phyloP scores from a whole-genome alignment of 495 filamentous ascomycete species.

The Daldinia bambusicola region DNA sequence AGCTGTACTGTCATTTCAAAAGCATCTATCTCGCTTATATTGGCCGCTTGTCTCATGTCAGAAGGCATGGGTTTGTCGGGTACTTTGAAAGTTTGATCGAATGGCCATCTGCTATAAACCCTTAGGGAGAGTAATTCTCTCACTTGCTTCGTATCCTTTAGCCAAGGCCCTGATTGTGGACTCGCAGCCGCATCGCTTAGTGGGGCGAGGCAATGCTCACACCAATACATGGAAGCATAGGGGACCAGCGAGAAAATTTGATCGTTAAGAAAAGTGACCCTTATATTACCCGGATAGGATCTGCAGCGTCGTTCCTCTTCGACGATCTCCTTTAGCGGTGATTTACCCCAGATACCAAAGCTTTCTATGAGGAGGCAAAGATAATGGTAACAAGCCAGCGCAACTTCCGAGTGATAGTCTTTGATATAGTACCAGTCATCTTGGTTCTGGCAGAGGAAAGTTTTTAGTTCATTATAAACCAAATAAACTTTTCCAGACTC shows the following conservation, averaged over 20 bases:
- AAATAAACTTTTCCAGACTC: conserved; percentile 3
- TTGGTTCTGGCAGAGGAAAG: conserved; percentile 12
- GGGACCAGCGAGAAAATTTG: not conserved
- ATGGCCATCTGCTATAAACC: not conserved
- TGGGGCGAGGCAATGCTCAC: conserved; percentile 16
- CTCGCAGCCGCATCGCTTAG: not conserved
- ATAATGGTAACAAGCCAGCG: conserved; percentile 18
- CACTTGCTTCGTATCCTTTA: not conserved
- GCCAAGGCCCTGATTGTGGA: conserved; percentile 4
- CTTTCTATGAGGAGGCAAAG: conserved; percentile 13
- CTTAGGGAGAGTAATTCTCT: conserved; percentile 10
- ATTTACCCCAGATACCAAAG: not conserved
- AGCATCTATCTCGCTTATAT: conserved; percentile 14
- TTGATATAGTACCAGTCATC: conserved; percentile 21
- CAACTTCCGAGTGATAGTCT: conserved; percentile 18
- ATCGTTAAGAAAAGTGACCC: not conserved
- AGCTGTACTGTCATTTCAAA: conserved; percentile 11
- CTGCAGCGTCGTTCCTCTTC: not conserved
- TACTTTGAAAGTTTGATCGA: not conserved
- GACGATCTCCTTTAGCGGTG: not conserved
- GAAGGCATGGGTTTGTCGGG: conserved; percentile 9
- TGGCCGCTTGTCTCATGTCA: conserved; percentile 11
- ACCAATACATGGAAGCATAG: conserved; percentile 27
- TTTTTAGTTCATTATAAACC: conserved; percentile 7
- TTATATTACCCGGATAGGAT: not conserved